Base-by-base conservation (phyloP, 2,329 filamentous ascomycete species). In the Aspergillus awamori region DNA sequence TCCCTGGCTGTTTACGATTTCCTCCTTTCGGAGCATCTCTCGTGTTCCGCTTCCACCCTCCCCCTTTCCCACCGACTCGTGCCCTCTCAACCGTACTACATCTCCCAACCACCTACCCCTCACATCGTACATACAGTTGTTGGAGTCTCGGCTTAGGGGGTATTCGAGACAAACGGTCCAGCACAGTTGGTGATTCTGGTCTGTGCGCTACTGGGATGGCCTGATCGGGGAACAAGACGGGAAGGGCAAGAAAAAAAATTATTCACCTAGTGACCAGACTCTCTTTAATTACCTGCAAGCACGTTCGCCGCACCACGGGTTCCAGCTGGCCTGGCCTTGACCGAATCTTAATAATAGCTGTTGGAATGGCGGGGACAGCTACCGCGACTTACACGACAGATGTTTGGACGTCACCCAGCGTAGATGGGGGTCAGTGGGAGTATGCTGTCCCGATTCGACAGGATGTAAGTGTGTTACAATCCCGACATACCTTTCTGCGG, bases 291-390 rank as follows among this genome's bases (percentile, higher is more conserved):
- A 47, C 45, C 59, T 28, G 22, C 53, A 56, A 30, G 51, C 57
- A 43, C 53, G 38, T 13, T 33, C 53, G 20, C 48, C 49, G 53
- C 43, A 61, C 58, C 53, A 62, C 47, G 59, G 69, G 69, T 66
- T 70, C 66, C 73, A 76, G 74, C 73, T 75, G 72, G 72, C 63
- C 72, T 76, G 74, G 70, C 70, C 67, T 69, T 68, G 57, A 60
- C 67, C 59, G 24, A 41, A 60, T 61, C 47, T 60, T 59, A 57
- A 5, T 48, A 47, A 57, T 53, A 62, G 59, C 62, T 64, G 61
- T 61, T 66, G 72, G 72, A 69, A 79, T 79, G 77, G 76, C 76
- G 72, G 77, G 76, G 60, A 71, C 76, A 63, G 70, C 76, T 61
- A 76, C 77, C 61, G 75, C 71, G 58, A 67, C 75, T 41, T 76